A percentile compares a stretch with the other conserved stretches of the same genome.
Evolutionary conservation across 208 protist genomes (phyloP).

Genomic region (Naegleria lovaniensis): DNA sequence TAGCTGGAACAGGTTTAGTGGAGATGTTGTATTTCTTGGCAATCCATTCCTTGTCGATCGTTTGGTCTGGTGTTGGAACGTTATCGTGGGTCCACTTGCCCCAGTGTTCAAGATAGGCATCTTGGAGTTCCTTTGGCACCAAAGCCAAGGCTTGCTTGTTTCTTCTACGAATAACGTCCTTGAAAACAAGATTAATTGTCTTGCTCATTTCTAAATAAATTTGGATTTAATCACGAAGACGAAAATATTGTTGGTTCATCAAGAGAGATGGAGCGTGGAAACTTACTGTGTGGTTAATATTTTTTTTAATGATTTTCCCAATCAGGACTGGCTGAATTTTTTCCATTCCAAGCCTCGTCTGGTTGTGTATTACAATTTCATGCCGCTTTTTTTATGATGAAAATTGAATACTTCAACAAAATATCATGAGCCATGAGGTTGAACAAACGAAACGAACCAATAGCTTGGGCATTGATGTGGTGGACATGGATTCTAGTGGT

Average conservation of each 20-base stretch:
- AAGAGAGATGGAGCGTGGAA: background rate
- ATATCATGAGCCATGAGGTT: too few species aligned
- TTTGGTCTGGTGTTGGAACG: background rate
- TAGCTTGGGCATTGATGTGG: too few species aligned
- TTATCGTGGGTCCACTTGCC: background rate
- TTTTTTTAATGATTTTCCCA: background rate
- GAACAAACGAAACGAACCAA: too few species aligned
- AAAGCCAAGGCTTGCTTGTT: background rate
- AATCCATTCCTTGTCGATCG: background rate
- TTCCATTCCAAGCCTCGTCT: too few species aligned
- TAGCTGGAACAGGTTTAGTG: background rate
- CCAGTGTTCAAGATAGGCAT: slow-evolving; percentile 2
- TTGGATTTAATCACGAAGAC: background rate
- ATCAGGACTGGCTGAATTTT: too few species aligned
- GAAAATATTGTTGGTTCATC: background rate
- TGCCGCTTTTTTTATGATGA: too few species aligned
- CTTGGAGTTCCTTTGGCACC: slow-evolving; percentile 1
- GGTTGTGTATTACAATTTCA: too few species aligned
- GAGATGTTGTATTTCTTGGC: background rate
- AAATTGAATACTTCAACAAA: too few species aligned
- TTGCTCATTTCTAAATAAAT: background rate
- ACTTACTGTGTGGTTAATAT: background rate
- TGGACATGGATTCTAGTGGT: too few species aligned
- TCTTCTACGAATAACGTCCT: slow-evolving; percentile 6
- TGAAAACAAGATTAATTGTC: background rate